Evolutionary conservation across 108 stramenopile genomes (phyloP), one percentile per base, ranked within the genome.

Genomic region (Schizochytrium sp.): DNA sequence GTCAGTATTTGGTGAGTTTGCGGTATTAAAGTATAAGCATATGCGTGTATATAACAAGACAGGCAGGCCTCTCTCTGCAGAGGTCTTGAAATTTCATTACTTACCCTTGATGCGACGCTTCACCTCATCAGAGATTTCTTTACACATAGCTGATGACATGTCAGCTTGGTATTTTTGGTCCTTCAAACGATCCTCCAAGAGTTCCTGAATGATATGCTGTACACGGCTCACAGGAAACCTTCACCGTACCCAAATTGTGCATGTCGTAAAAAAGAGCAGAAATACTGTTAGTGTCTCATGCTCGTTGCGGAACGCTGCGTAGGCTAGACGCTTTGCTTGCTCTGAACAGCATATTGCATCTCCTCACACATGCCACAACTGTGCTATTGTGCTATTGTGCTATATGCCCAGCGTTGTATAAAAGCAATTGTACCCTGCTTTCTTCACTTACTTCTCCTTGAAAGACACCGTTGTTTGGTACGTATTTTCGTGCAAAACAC

Each of bases 221-320:
- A 83, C 76, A 10, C 45, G 47, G 76, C 76, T 83, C 1, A 83
- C 76, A 10, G 76, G 76, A 83, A 83, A 83, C 53, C 76, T 83
- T 47, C 28, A n/a, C 59, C 1, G 28, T 28, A 28, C 28, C 28
- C 28, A 28, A 28, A 28, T 28, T 28, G 28, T 28, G 28, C 28
- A 28, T 28, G 28, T 28, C 28, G 28, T 28, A 28, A 28, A 60
- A 60, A 17, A 60, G 59, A 60, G 17, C 59, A 60, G 19, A 19
- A 60, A 60, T 60, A 17, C 19, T 15, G 13, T 72, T 44, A 72
- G 19, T 41, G 13, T 72, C 72, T 15, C 28, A 28, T 41, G 40
- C 72, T 41, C 72, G 1, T 15, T 44, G 72, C 72, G 13, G 19
- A 2, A 64, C 12, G 19, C 61, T 69, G 12, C 3, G 28, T 15